Percentiles rank a stretch among this genome's conserved stretches.
phyloP scores from a whole-genome alignment of 352 stramenopile species.

The Globisporangium abappressorium region DNA sequence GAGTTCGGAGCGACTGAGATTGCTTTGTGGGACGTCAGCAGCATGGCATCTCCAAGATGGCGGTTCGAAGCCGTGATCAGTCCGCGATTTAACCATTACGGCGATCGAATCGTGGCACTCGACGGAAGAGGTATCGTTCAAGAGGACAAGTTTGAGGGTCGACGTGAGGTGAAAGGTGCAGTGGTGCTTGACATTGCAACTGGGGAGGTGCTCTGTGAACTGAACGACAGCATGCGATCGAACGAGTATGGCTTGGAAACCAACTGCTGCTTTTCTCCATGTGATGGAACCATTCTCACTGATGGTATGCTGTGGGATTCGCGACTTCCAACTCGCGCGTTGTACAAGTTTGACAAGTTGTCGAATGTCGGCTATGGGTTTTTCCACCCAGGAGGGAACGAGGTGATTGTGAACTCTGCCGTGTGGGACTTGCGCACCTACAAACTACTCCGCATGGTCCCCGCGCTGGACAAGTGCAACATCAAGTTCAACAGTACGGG shows the following conservation, averaged over 20 bases:
- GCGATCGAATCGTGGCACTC: constrained; percentile 67
- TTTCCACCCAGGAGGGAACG: constrained; percentile 87
- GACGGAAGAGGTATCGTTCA: constrained; percentile 43
- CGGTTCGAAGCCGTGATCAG: constrained; percentile 51
- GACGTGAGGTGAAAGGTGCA: constrained; percentile 39
- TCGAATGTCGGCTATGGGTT: constrained; percentile 80
- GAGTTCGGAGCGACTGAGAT: constrained; percentile 56
- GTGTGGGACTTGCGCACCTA: constrained; percentile 90
- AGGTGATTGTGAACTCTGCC: constrained; percentile 87
- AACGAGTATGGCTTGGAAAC: constrained; percentile 78
- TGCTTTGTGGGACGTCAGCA: constrained; percentile 69
- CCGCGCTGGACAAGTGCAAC: constrained; percentile 81
- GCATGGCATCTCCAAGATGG: constrained; percentile 63
- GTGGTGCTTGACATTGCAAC: constrained; percentile 72
- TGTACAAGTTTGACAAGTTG: constrained; percentile 90
- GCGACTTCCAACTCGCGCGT: constrained; percentile 54
- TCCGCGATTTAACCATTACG: constrained; percentile 77
- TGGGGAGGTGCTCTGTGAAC: constrained; percentile 51
- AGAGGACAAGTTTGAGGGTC: constrained; percentile 29
- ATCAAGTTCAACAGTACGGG: constrained; percentile 72
- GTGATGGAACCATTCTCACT: constrained; percentile 70
- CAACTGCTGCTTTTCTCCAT: constrained; percentile 75
- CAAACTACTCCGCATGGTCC: constrained; percentile 79
- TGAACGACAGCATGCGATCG: constrained; percentile 60
- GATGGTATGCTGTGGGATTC: constrained; percentile 84